These are phyloP conservation scores for Fonsecaea pedrosoi DNA, from an alignment of 2,329 filamentous ascomycete genomes.

Conservation along the genomic window DNA sequence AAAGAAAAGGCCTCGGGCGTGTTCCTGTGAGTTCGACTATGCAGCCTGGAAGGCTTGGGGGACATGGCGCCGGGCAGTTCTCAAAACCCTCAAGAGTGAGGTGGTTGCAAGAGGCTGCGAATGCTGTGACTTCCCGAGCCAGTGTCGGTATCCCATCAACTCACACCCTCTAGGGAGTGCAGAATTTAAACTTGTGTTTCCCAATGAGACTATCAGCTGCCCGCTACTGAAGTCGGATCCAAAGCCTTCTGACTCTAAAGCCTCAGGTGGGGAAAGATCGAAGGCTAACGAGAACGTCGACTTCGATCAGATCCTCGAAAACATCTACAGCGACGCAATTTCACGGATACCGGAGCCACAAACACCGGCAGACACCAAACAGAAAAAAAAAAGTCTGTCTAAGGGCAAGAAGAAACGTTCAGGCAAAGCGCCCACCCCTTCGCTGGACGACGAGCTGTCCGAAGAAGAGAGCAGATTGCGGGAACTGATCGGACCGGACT, in stretches of 20 bases:
- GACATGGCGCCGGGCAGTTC: conserved; percentile 47
- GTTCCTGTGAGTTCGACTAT: conserved; percentile 61
- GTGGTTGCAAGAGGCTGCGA: conserved; percentile 31
- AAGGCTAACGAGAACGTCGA: conserved; percentile 26
- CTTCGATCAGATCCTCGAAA: conserved; percentile 28
- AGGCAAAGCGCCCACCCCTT: not conserved
- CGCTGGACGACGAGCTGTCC: conserved; percentile 24
- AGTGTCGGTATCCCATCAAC: conserved; percentile 35
- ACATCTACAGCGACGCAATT: conserved; percentile 7
- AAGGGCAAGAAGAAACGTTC: conserved; percentile 5
- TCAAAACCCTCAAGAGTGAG: conserved; percentile 19
- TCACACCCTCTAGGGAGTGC: conserved; percentile 13
- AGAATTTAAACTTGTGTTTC: not conserved
- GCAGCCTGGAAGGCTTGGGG: conserved; percentile 57
- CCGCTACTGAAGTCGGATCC: not conserved
- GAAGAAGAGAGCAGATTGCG: conserved; percentile 21
- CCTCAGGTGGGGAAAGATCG: conserved; percentile 1
- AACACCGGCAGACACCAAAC: not conserved
- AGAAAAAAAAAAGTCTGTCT: not conserved
- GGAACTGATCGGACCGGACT: conserved; percentile 22
- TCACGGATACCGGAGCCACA: not conserved
- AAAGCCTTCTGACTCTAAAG: not conserved
- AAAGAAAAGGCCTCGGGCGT: conserved; percentile 50
- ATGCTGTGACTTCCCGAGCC: conserved; percentile 39
- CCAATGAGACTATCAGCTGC: not conserved